phyloP scores from a whole-genome alignment of 2,329 filamentous ascomycete species.

The Colletotrichum magnum region DNA sequence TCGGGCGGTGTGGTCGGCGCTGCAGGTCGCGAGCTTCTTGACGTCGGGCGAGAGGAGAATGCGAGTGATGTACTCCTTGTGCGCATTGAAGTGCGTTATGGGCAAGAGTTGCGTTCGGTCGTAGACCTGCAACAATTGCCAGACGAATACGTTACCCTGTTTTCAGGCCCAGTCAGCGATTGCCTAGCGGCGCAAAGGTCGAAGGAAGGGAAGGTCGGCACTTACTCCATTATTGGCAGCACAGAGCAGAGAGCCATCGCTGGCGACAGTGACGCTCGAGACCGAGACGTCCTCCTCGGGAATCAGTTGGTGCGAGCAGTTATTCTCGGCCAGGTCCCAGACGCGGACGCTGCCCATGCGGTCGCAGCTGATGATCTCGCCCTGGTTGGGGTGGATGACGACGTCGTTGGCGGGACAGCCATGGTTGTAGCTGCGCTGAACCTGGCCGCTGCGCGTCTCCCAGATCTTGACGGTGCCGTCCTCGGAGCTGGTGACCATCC shows the following conservation, averaged over 20 bases:
- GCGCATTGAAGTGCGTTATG: conserved; percentile 89
- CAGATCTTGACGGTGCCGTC: conserved; percentile 98
- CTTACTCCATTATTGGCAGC: conserved; percentile 91
- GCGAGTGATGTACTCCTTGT: conserved; percentile 93
- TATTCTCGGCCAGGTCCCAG: conserved; percentile 97
- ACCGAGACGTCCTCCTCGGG: conserved; percentile 96
- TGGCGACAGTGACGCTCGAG: conserved; percentile 94
- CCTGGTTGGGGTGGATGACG: conserved; percentile 99
- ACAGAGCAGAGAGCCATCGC: conserved; percentile 91
- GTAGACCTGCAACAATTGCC: conserved; percentile 88
- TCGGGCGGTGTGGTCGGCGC: conserved; percentile 92
- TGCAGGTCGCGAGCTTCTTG: conserved; percentile 93
- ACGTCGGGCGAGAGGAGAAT: conserved; percentile 94
- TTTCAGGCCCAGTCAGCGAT: conserved; percentile 9
- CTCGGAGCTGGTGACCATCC: conserved; percentile 99
- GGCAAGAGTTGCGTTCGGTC: conserved; percentile 89
- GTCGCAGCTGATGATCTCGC: conserved; percentile 97
- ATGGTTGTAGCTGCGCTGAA: conserved; percentile 95
- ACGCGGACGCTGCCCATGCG: conserved; percentile 92
- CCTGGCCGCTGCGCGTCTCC: conserved; percentile 87
- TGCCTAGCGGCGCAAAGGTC: neutral
- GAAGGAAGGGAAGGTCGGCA: neutral
- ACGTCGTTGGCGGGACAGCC: conserved; percentile 94
- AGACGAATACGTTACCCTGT: conserved; percentile 98
- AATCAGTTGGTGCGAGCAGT: conserved; percentile 95